Evolutionary conservation across 2,329 filamentous ascomycete species (phyloP).

Genomic region (Botrytis medusae): DNA sequence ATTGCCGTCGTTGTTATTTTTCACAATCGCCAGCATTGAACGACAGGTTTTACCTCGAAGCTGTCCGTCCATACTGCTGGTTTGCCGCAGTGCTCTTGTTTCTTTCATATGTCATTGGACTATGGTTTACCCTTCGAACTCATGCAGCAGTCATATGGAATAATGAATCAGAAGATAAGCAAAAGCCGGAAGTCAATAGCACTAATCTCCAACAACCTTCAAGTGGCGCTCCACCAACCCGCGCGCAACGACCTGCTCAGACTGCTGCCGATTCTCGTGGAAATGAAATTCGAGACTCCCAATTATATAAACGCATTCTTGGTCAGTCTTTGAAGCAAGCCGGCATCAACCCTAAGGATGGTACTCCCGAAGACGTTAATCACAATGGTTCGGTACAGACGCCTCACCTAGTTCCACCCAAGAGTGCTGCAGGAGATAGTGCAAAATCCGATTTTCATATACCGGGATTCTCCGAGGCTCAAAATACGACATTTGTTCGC

Average conservation of each 20-base stretch:
- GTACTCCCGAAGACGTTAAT: constrained; percentile 35
- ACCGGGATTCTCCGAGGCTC: constrained; percentile 74
- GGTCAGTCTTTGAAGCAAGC: constrained; percentile 86
- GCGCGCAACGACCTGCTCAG: constrained; percentile 32
- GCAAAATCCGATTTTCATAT: constrained; percentile 51
- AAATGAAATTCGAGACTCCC: constrained; percentile 77
- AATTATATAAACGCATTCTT: constrained; percentile 89
- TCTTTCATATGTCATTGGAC: constrained; percentile 86
- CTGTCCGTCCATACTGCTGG: constrained; percentile 91
- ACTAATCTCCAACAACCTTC: constrained; percentile 37
- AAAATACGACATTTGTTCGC: constrained; percentile 77
- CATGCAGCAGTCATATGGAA: constrained; percentile 98
- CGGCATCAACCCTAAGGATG: constrained; percentile 60
- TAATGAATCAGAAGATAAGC: constrained; percentile 76
- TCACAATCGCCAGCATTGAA: constrained; percentile 80
- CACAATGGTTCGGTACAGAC: constrained; percentile 50
- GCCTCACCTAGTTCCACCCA: constrained; percentile 77
- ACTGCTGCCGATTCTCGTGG: constrained; percentile 26
- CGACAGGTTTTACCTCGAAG: constrained; percentile 85
- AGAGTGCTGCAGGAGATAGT: constrained; percentile 50
- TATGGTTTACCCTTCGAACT: constrained; percentile 93
- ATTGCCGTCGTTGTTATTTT: constrained; percentile 93
- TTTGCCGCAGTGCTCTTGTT: constrained; percentile 83
- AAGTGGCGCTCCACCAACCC: constrained; percentile 29
- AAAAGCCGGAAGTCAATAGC: constrained; percentile 52